These are phyloP conservation scores for Zygosaccharomyces sapae DNA, from an alignment of 1,139 yeast genomes.

Conservation along the genomic window DNA sequence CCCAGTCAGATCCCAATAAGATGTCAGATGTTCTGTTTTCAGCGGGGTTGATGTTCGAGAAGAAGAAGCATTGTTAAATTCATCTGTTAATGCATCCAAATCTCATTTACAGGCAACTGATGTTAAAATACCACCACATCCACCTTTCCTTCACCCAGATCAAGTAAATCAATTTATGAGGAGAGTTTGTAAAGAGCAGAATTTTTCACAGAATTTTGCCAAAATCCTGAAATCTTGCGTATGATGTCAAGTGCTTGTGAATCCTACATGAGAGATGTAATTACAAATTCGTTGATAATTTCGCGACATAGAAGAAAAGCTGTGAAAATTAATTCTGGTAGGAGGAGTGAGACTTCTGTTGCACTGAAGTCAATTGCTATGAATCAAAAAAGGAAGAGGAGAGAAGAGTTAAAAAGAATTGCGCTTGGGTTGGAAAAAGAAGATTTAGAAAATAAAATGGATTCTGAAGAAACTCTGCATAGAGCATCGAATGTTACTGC, in stretches of 20 bases:
- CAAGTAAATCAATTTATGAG: slow-evolving; percentile 62
- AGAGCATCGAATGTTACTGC: slow-evolving; percentile 96
- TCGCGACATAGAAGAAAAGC: slow-evolving; percentile 82
- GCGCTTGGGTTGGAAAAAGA: slow-evolving; percentile 62
- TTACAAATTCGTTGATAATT: slow-evolving; percentile 68
- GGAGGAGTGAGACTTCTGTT: slow-evolving; percentile 67
- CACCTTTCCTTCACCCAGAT: slow-evolving; percentile 66
- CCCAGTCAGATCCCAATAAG: slow-evolving; percentile 68
- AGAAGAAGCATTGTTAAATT: slow-evolving; percentile 65
- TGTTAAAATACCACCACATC: slow-evolving; percentile 34
- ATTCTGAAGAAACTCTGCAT: slow-evolving; percentile 79
- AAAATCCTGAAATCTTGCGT: slow-evolving; percentile 59
- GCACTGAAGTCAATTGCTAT: slow-evolving; percentile 74
- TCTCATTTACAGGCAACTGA: slow-evolving; percentile 19
- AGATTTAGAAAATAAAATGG: slow-evolving; percentile 46
- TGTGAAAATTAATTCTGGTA: slow-evolving; percentile 45
- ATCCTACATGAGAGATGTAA: slow-evolving; percentile 69
- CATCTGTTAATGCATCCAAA: slow-evolving; percentile 30
- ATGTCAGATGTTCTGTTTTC: slow-evolving; percentile 87
- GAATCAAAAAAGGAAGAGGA: slow-evolving; percentile 78
- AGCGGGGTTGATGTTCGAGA: slow-evolving; percentile 92
- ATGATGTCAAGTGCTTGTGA: slow-evolving; percentile 80
- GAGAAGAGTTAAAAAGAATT: slow-evolving; percentile 63
- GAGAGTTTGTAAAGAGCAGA: slow-evolving; percentile 60
- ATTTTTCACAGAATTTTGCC: slow-evolving; percentile 54